Evolutionary conservation across 495 filamentous ascomycete species (phyloP).

Genomic region (Hypoxylon subgilvum): DNA sequence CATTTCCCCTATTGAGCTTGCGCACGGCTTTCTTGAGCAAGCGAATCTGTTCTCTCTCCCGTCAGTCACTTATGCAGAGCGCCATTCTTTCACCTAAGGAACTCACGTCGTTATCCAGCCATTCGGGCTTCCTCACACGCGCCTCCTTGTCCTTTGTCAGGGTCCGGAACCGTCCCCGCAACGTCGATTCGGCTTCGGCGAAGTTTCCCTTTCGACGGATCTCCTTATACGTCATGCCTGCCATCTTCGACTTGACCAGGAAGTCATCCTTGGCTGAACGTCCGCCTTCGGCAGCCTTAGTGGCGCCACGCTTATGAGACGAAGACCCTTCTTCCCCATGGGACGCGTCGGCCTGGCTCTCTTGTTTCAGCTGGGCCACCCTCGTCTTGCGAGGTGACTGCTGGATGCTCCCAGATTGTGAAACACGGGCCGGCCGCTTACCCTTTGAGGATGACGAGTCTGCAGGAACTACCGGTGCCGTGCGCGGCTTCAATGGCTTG

Average conservation of each 20-base stretch:
- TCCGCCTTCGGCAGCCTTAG: neutral
- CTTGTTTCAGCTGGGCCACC: neutral
- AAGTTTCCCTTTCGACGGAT: conserved; percentile 72
- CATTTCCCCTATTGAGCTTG: conserved; percentile 40
- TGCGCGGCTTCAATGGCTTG: conserved; percentile 51
- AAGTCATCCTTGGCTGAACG: conserved; percentile 62
- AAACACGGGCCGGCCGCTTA: conserved; percentile 12
- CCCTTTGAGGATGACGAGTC: conserved; percentile 14
- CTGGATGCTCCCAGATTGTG: neutral
- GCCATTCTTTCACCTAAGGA: neutral
- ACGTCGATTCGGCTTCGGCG: conserved; percentile 82
- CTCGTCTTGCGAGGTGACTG: neutral
- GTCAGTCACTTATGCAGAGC: conserved; percentile 13
- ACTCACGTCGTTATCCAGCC: conserved; percentile 79
- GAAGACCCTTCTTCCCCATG: neutral
- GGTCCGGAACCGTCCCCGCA: conserved; percentile 79
- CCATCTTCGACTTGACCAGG: conserved; percentile 65
- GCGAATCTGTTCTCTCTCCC: conserved; percentile 45
- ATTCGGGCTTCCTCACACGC: conserved; percentile 78
- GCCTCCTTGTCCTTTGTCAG: conserved; percentile 78
- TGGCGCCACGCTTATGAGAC: neutral
- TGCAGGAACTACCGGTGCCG: conserved; percentile 41
- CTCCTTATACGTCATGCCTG: conserved; percentile 79
- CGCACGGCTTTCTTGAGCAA: conserved; percentile 58
- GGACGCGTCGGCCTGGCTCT: neutral